Evolutionary conservation across 257 asterid species (phyloP), one percentile per base, ranked within the genome.

Genomic region (Solanum chmielewskii): DNA sequence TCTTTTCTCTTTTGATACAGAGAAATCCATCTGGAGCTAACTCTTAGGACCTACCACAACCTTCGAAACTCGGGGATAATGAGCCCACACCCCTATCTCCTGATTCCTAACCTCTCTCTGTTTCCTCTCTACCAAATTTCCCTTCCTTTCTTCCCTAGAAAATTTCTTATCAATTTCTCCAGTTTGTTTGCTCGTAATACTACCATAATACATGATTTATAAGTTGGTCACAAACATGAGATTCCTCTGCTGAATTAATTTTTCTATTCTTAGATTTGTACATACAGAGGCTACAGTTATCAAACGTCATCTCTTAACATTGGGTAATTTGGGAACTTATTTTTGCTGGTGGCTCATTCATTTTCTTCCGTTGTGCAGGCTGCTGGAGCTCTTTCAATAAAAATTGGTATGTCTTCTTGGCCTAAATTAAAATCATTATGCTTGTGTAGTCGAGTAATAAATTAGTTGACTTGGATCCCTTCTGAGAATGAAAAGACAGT

Each of bases 371-470:
- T 11, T 52, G 78, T 91, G 95, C 99, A 97, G 99, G 99, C 99
- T 87, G 99, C 99, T 86, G 98, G 99, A 88, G 98, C 99, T 78
- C 90, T 97, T 84, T 97, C 98, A 71, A 96, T 97, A 86, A 96
- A 96, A 92, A 97, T 97, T 52, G 99, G 99, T 96, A 90, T 92
- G 96, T 88, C 8, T 74, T 45, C 62, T 0, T 23, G 77, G 77
- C 69, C 14, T 39, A 71, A 6, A 7, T 62, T 83, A 14, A 27
- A 60, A 60, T 49, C 11, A 33, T 4, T 81, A 64, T 78, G 74
- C 80, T 69, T n/a, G 80, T 45, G 66, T 80, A 31, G 42, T 80
- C 29, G 1, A 80, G 85, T 16, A 9, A 45, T 16, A 80, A 77
- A 15, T 27, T 45, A 18, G 37, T 47, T 4, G 27, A 80, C 68